Conservation (phyloP, 2,329 filamentous ascomycete species). For the Nannizziopsis arthrosporioides region DNA sequence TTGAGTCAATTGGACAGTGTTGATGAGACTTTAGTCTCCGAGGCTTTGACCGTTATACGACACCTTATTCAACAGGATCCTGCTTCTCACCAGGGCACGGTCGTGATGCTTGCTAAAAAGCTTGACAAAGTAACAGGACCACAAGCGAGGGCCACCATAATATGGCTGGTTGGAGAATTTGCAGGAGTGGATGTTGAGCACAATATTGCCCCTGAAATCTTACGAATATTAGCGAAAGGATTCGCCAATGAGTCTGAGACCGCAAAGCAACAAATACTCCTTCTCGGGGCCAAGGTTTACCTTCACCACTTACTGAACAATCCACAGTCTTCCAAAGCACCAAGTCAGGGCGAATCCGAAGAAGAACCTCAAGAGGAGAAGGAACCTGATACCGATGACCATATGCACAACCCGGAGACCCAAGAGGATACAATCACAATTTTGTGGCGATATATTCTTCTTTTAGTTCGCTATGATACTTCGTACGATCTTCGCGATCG, state of each 20-base stretch:
- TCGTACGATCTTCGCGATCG: conserved; percentile 93
- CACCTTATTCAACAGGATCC: conserved; percentile 92
- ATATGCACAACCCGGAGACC: conserved; percentile 18
- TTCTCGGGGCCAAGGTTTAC: conserved; percentile 94
- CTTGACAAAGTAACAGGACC: conserved; percentile 80
- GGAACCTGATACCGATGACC: conserved; percentile 13
- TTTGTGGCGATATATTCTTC: conserved; percentile 73
- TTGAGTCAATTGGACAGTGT: conserved; percentile 78
- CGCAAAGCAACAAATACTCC: conserved; percentile 80
- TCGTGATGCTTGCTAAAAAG: conserved; percentile 79
- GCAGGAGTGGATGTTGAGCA: conserved; percentile 66
- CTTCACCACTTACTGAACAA: conserved; percentile 62
- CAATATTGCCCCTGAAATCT: conserved; percentile 84
- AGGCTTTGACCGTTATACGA: conserved; percentile 86
- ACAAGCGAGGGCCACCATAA: conserved; percentile 81
- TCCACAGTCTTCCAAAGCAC: conserved; percentile 20
- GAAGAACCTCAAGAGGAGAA: conserved; percentile 15
- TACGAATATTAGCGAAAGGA: conserved; percentile 74
- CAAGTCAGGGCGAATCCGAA: background rate
- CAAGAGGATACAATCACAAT: conserved; percentile 54
- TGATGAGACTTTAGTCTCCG: conserved; percentile 77
- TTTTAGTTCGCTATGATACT: conserved; percentile 81
- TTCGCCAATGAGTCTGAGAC: conserved; percentile 75
- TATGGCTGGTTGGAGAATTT: conserved; percentile 96
- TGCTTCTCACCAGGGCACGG: conserved; percentile 65